Percentiles rank a stretch among this genome's conserved stretches.
Evolutionary conservation across 345 rosid genomes (phyloP).

Genomic region (Murraya paniculata): DNA sequence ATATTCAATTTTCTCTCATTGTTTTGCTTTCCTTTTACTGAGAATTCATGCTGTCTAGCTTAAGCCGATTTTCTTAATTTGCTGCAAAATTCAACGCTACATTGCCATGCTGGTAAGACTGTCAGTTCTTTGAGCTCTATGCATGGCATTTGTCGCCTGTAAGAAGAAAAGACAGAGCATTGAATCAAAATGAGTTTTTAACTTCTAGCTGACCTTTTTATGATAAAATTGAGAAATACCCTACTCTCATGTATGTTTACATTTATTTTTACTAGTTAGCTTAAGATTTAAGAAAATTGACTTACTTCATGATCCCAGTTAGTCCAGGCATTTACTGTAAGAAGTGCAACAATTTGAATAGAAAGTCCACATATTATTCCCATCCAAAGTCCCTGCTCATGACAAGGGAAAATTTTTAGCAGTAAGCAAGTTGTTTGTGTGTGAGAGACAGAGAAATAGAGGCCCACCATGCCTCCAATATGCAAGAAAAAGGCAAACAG

Average conservation of each 20-base stretch:
- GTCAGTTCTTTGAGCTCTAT: constrained; percentile 10
- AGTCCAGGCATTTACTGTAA: constrained; percentile 31
- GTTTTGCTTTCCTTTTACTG: neutral
- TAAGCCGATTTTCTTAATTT: neutral
- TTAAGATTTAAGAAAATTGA: neutral
- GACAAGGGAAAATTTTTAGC: neutral
- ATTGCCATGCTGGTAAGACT: neutral
- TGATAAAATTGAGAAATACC: neutral
- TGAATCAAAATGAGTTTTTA: neutral
- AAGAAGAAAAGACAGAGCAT: neutral
- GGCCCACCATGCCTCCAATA: constrained; percentile 42
- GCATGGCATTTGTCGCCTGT: constrained; percentile 31
- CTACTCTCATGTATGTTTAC: neutral
- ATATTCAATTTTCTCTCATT: neutral
- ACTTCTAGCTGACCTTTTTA: neutral
- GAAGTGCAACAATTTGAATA: constrained; percentile 39
- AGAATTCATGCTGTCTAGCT: neutral
- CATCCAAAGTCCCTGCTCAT: constrained; percentile 47
- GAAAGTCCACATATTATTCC: constrained; percentile 46
- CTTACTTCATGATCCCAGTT: constrained; percentile 41
- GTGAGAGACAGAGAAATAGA: neutral
- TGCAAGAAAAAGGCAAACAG: constrained; percentile 37
- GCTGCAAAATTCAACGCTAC: neutral
- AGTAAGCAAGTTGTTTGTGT: neutral
- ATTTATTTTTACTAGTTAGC: neutral